Percentiles rank a stretch among this genome's conserved stretches.
Evolutionary conservation across 768 basidiomycete species (phyloP).

Genomic region (Serendipita indica): DNA sequence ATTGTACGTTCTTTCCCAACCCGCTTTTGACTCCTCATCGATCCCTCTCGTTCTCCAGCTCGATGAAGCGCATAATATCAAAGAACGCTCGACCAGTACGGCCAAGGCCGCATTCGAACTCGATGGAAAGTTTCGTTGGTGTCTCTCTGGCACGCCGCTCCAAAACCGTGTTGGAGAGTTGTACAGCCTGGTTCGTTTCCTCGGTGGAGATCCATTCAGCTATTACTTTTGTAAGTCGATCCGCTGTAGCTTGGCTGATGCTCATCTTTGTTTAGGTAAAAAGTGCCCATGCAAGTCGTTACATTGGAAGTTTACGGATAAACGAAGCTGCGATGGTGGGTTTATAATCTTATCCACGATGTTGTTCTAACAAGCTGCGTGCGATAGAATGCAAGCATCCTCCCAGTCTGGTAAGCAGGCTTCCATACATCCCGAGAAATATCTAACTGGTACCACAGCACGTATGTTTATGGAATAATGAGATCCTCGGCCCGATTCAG

Average conservation of each 20-base stretch:
- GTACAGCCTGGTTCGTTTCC: constrained; percentile 80
- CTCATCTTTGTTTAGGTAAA: constrained; percentile 43
- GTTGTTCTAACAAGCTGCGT: too few relatives aligned
- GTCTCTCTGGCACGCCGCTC: constrained; percentile 88
- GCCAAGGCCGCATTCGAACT: constrained; percentile 95
- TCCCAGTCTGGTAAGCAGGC: constrained; percentile 36
- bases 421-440: not conserved
- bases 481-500: constrained; percentile 93
- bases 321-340: constrained; percentile 66
- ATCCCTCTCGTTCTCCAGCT: constrained; percentile 31
- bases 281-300: constrained; percentile 84
- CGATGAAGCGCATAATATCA: constrained; percentile 97
- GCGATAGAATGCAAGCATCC: constrained; percentile 75
- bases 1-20: constrained; percentile 36
- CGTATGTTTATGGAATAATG: constrained; percentile 86
- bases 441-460: not conserved
- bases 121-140: constrained; percentile 72
- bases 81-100: constrained; percentile 86
- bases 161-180: constrained; percentile 99
- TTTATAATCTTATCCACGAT: too few relatives aligned
- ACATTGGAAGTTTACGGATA: constrained; percentile 86
- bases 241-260: not conserved
- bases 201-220: constrained; percentile 86
- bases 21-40: not conserved
- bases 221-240: constrained; percentile 68